Base-by-base conservation (phyloP, 2,329 filamentous ascomycete genomes). In the Xylaria multiplex region DNA sequence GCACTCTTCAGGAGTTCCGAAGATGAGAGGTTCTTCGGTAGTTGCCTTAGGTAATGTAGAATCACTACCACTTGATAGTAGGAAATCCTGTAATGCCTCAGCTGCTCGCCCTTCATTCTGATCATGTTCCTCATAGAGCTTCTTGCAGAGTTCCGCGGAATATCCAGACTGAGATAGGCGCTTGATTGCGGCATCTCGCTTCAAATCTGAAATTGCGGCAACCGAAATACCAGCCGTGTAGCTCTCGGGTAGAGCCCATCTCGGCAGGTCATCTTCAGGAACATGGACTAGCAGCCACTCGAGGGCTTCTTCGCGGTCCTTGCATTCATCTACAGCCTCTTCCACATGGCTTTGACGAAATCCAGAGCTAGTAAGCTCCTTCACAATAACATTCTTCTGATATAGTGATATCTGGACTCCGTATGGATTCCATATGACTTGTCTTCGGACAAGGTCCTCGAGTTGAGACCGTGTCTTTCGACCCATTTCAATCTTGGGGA, bases 241-340 rank as follows among this genome's bases (percentile, higher is more conserved):
- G 67, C 90, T 92, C 79, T 96, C 94, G 0, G 96, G 96, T 48
- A 99, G 82, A 72, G 93, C 93, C 93, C 95, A 98, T 6, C 87
- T 84, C 1, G 96, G 96, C n/a, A 98, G 82, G 74, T 98, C 96
- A 76, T 99, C 96, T 76, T 99, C 96, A 1, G 96, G 96, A 2
- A 99, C 93, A 79, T 99, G 95, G 58, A 98, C 94, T 55, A 99
- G 85, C 16, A 99, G 85, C 96, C 96, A 99, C 77, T 98, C 95
- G 2, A 99, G 84, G 16, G 93, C 90, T 79, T 99, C 96, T 77
- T 97, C 94, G 35, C 91, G 86, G 76, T 97, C 93, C 78, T 95
- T 96, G 81, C 94, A 97, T 73, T 94, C 89, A 50, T 88, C 88
- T 0, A 92, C 88, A 8, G 96, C 95, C 80, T 99, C 96, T 75